Base-by-base conservation (phyloP, 2,329 filamentous ascomycete genomes). In the Colletotrichum euphorbiae region DNA sequence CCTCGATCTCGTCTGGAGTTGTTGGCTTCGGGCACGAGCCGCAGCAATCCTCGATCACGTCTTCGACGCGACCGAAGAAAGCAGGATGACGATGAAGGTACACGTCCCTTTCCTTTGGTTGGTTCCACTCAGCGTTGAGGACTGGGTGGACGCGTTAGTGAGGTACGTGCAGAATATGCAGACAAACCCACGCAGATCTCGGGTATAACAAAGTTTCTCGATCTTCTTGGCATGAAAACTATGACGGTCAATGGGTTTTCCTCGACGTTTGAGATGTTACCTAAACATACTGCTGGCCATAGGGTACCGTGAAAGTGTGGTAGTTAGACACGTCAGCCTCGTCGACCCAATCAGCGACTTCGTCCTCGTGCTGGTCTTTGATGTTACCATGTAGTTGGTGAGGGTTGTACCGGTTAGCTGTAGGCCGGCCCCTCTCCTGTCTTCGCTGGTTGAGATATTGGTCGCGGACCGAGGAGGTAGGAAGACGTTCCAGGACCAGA, bases 101-200 rank as follows among this genome's bases (percentile, higher is more conserved):
- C 1, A 94, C 90, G 28, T 90, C 83, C n/a, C 93, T 87, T 46
- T 93, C 90, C 69, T 92, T 89, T 1, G 86, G 83, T 70, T 91
- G 89, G 73, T 96, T 97, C 93, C 93, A 97, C 75, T 97, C 92
- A 0, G 92, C 92, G 73, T 97, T 96, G 17, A 97, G 85, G 7
- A 97, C 24, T 59, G 17, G 15, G n/a, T 19, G 15, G 4, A 31
- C 28, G 40, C 40, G 33, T 33, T 33, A 21, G 15, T 51, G 15
- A 50, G 69, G 45, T 4, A 28, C 7, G 36, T 21, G 1, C 13
- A 17, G 6, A 6, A 12, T 21, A 6, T 19, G 4, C n/a, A 12
- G 33, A n/a, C 19, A 17, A 15, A 74, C 79, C 72, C 72, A 81
- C 79, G 83, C 17, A 97, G 77, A 75, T 97, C 93, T 71, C 92